phyloP scores from a whole-genome alignment of 2,329 filamentous ascomycete species.

The Talaromyces sp. region DNA sequence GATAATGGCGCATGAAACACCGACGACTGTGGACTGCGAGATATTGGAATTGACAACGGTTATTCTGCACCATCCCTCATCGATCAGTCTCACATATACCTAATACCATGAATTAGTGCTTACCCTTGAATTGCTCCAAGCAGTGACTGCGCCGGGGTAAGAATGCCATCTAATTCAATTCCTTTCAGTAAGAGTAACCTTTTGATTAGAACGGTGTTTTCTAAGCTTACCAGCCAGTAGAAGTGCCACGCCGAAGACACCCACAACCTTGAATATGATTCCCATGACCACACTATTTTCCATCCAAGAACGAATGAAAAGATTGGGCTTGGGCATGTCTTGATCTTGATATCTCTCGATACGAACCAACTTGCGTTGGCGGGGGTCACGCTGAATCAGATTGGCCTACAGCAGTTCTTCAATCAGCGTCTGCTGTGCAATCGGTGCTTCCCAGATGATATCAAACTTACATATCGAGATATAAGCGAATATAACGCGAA shows the following conservation, averaged over 20 bases:
- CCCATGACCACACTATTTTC: constrained; percentile 48
- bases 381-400: constrained; percentile 52
- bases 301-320: constrained; percentile 44
- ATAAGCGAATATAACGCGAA: constrained; percentile 55
- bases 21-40: constrained; percentile 46
- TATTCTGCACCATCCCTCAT: constrained; percentile 28
- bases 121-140: constrained; percentile 55
- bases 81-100: too few species aligned
- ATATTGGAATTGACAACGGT: constrained; percentile 49
- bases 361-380: constrained; percentile 45
- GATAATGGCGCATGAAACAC: constrained; percentile 53
- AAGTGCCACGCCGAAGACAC: constrained; percentile 53
- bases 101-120: not conserved
- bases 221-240: constrained; percentile 45
- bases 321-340: constrained; percentile 45
- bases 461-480: constrained; percentile 46
- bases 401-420: constrained; percentile 39
- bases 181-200: not conserved
- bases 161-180: constrained; percentile 45
- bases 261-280: constrained; percentile 49
- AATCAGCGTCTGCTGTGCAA: not conserved
- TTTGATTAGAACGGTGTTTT: not conserved
- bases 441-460: not conserved
- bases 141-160: constrained; percentile 57
- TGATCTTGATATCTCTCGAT: constrained; percentile 47